Base-by-base conservation (phyloP, 139 green algal genomes). In the Monoraphidium neglectum region DNA sequence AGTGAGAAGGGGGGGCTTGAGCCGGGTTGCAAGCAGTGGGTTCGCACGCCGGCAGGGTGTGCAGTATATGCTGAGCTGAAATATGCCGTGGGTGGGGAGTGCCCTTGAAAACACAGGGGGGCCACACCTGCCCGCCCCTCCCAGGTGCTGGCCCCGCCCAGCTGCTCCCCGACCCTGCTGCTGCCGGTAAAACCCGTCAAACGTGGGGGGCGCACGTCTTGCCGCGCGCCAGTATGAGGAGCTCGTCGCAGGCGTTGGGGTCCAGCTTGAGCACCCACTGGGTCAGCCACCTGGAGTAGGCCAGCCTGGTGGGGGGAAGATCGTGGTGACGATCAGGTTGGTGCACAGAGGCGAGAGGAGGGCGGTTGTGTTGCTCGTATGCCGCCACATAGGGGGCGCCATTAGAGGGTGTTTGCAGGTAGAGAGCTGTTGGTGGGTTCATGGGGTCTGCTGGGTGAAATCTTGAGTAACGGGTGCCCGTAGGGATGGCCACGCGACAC, bases 191-290 rank as follows among this genome's bases (percentile, higher is more conserved):
- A 36, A 28, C 67, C 43, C 35, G n/a, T 47, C 67, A n/a, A 33
- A 46, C 28, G 18, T 70, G 4, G 12, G 13, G 4, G 6, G 63
- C 36, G 10, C 28, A n/a, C 30, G 33, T 21, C 4, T 18, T 43
- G 38, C 85, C 85, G 21, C 79, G 40, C 0, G 85, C 81, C 21
- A 90, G 72, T 23, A 90, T 81, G 28, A 83, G 69, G 18, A 87
- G 77, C 74, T 87, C 85, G 51, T 90, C 85, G 2, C 72, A 77
- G 0, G 81, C 85, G 59, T 83, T 76, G 24, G 81, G 81, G 64
- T 90, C 85, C 53, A 90, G 76, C 61, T 79, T 73, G 40, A 63
- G 8, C 23, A 87, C 82, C 81, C 77, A 84, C 37, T 74, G 40
- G 35, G 12, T 76, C 30, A 79, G 32, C 78, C 72, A 79, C 0